Evolutionary conservation across 2,329 filamentous ascomycete genomes (phyloP).

Genomic region (Fusarium haematococcum): DNA sequence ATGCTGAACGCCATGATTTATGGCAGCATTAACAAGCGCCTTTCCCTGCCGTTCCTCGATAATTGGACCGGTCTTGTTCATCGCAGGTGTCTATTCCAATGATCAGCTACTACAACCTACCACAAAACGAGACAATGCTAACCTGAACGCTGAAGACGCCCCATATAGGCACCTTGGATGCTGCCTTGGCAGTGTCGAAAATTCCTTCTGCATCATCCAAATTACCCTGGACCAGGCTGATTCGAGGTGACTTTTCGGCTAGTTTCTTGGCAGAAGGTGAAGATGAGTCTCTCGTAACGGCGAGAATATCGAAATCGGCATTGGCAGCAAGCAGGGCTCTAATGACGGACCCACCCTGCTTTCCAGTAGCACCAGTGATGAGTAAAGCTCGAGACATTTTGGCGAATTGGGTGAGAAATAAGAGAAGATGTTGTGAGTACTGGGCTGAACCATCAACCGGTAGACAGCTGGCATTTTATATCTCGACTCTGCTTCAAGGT

Average conservation of each 20-base stretch:
- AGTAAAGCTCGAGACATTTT: slow-evolving; percentile 43
- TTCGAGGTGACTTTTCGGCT: slow-evolving; percentile 55
- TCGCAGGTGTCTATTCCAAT: neutral
- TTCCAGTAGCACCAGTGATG: slow-evolving; percentile 53
- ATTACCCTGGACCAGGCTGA: slow-evolving; percentile 69
- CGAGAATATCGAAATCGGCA: slow-evolving; percentile 64
- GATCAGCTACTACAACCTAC: neutral
- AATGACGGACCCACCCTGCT: slow-evolving; percentile 53
- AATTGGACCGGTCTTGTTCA: neutral
- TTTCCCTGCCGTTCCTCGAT: slow-evolving; percentile 60
- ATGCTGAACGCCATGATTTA: slow-evolving; percentile 65
- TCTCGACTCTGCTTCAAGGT: neutral
- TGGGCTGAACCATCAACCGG: neutral
- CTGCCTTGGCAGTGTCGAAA: slow-evolving; percentile 50
- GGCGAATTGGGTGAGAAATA: neutral
- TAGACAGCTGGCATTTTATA: neutral
- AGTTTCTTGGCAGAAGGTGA: slow-evolving; percentile 64
- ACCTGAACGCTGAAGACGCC: neutral
- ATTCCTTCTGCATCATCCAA: slow-evolving; percentile 63
- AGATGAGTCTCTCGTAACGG: slow-evolving; percentile 68
- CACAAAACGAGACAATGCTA: neutral
- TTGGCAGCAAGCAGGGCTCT: slow-evolving; percentile 45
- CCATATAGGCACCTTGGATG: neutral
- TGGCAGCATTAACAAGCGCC: slow-evolving; percentile 64
- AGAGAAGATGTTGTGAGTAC: neutral